Base-by-base conservation (phyloP, 495 filamentous ascomycete genomes). In the Corynascus novoguineensis region DNA sequence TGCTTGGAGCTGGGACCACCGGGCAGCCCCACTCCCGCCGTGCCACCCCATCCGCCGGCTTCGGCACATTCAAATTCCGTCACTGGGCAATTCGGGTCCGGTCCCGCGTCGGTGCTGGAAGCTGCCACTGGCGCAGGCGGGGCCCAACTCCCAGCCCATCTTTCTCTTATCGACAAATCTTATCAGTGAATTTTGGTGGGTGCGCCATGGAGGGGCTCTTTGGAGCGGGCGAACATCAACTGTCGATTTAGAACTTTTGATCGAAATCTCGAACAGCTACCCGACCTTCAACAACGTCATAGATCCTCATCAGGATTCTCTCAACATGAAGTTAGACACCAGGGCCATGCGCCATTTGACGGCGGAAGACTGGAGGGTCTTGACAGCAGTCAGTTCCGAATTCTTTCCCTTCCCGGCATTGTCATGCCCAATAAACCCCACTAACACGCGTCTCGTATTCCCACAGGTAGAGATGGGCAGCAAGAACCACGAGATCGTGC, bases 401-500 rank as follows among this genome's bases (percentile, higher is more conserved):
- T 57, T 60, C 60, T 61, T 60, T 60, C 62, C 41, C 60, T 68
- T 60, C 64, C 10, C 22, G n/a, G n/a, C 41, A 47, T 31, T 31
- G 22, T 22, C 50, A 38, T n/a, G n/a, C n/a, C n/a, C n/a, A n/a
- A n/a, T n/a, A n/a, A n/a, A n/a, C 51, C 51, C 38, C 21, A 28
- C 58, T 58, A 58, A 60, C 51, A 56, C 57, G 38, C 50, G 37
- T 50, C 38, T 21, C 37, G 25, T 22, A 32, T 51, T 28, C 40
- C 15, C 64, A 37, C 57, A 96, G 91, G 87, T 92, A 63, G 93
- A 99, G 72, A 84, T 84, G 67, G 95, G 92, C 66, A 91, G 86
- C 73, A 90, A 86, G 66, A 97, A 97, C 78, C 93, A 99, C 73
- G 93, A 97, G 75, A 78, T 97, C 35, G 91, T 99, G 17, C 93